phyloP scores from a whole-genome alignment of 208 protist genomes.

The Lotmaria passim region DNA sequence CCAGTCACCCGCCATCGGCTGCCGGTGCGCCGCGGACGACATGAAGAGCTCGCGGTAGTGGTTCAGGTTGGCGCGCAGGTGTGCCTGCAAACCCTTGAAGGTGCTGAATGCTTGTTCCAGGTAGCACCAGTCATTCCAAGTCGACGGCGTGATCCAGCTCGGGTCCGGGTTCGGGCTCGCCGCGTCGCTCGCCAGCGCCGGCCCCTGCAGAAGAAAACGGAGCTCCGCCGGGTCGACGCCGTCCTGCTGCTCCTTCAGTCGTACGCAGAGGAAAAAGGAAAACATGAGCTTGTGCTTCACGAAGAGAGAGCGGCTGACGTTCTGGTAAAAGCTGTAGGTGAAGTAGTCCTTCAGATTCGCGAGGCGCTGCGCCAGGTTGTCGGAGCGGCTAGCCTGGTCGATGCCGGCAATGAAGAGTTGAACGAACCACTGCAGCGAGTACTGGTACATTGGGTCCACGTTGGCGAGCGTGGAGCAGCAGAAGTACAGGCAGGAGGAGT shows the following conservation, averaged over 20 bases:
- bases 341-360: constrained; percentile 94
- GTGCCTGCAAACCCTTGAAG: constrained; percentile 87
- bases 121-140: constrained; percentile 94
- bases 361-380: constrained; percentile 85
- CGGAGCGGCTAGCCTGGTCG: constrained; percentile 81
- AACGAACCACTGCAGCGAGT: constrained; percentile 98
- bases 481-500: constrained; percentile 97
- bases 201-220: constrained; percentile 93
- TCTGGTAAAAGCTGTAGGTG: constrained; percentile 97
- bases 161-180: constrained; percentile 84
- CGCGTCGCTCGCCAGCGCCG: constrained; percentile 75
- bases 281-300: constrained; percentile 97
- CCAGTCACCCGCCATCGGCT: constrained; percentile 85
- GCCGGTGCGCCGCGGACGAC: constrained; percentile 82
- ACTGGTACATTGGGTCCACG: constrained; percentile 98
- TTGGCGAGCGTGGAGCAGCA: constrained; percentile 96
- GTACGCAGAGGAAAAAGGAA: constrained; percentile 94
- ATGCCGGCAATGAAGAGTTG: constrained; percentile 94
- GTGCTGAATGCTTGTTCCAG: constrained; percentile 79
- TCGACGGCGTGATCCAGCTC: constrained; percentile 94
- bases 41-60: constrained; percentile 94
- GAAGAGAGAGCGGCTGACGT: constrained; percentile 96
- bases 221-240: constrained; percentile 84
- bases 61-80: constrained; percentile 76
- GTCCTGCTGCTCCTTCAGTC: constrained; percentile 79